phyloP scores from a whole-genome alignment of 441 rosid species.

The Adansonia rubrostipa region DNA sequence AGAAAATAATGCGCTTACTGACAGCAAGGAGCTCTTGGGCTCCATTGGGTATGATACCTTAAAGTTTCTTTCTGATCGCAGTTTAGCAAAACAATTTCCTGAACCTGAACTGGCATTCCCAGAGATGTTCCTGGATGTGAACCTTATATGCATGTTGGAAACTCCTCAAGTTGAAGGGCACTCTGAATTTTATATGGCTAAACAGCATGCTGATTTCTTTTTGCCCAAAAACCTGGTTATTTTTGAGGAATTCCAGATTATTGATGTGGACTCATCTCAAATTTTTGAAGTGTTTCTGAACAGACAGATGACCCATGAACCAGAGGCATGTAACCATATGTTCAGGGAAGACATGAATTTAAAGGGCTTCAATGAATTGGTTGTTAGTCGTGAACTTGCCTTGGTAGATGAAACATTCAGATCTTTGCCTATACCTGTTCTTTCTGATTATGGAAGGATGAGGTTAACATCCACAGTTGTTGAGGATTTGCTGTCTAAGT shows the following conservation, averaged over 20 bases:
- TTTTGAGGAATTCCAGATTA: slow-evolving; percentile 66
- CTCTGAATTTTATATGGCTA: slow-evolving; percentile 37
- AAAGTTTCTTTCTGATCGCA: slow-evolving; percentile 54
- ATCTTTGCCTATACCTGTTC: slow-evolving; percentile 78
- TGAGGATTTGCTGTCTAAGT: slow-evolving; percentile 50
- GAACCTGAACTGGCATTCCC: slow-evolving; percentile 45
- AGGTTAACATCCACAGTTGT: slow-evolving; percentile 47
- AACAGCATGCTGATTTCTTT: slow-evolving; percentile 36
- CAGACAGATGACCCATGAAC: slow-evolving; percentile 45
- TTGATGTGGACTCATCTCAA: slow-evolving; percentile 54
- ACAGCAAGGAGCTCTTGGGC: slow-evolving; percentile 51
- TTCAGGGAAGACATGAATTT: slow-evolving; percentile 65
- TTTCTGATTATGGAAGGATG: slow-evolving; percentile 47
- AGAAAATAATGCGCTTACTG: slow-evolving; percentile 36
- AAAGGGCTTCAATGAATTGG: slow-evolving; percentile 70
- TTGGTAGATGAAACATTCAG: slow-evolving; percentile 74
- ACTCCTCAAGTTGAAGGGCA: slow-evolving; percentile 32
- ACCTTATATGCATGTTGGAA: slow-evolving; percentile 57
- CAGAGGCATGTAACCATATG: slow-evolving; percentile 50
- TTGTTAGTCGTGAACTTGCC: slow-evolving; percentile 76
- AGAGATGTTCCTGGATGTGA: slow-evolving; percentile 42
- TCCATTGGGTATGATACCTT: slow-evolving; percentile 43
- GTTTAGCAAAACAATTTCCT: slow-evolving; percentile 45
- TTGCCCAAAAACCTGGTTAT: slow-evolving; percentile 34
- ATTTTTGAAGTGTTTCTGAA: slow-evolving; percentile 49